These are phyloP conservation scores for Penicillium sp. DNA, from an alignment of 2,329 filamentous ascomycete species.

Conservation along the genomic window DNA sequence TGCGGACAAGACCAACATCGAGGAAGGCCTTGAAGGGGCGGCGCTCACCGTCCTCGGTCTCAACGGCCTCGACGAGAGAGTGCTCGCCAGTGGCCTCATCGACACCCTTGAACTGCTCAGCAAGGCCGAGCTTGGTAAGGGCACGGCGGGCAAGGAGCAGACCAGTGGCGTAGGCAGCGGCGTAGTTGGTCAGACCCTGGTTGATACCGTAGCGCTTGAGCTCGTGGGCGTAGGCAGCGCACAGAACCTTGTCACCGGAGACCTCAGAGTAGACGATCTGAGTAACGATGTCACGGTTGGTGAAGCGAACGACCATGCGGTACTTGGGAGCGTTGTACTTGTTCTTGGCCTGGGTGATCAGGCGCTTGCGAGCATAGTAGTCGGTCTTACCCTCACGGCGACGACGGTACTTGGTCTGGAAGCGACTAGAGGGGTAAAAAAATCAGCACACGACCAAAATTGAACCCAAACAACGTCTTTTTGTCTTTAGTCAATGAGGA, in stretches of 20 bases:
- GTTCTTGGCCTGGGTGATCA: conserved; percentile 99
- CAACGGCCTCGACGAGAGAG: conserved; percentile 89
- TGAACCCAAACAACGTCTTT: background rate
- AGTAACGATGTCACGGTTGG: conserved; percentile 98
- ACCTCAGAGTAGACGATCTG: conserved; percentile 98
- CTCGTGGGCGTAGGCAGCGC: conserved; percentile 92
- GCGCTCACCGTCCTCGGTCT: conserved; percentile 81
- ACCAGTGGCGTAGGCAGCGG: conserved; percentile 93
- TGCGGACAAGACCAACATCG: conserved; percentile 95
- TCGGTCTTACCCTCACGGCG: conserved; percentile 97
- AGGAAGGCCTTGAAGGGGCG: conserved; percentile 99
- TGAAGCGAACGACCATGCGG: conserved; percentile 98
- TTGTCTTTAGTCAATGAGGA: background rate
- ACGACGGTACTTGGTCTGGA: conserved; percentile 99
- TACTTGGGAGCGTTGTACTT: conserved; percentile 99
- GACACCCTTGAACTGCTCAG: conserved; percentile 90
- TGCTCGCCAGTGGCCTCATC: conserved; percentile 97
- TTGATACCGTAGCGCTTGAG: conserved; percentile 95
- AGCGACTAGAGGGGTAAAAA: conserved; percentile 64
- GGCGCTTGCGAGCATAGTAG: conserved; percentile 99
- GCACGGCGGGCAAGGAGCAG: conserved; percentile 95
- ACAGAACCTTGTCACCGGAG: conserved; percentile 95
- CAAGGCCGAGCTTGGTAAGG: conserved; percentile 94
- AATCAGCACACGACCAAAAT: conserved; percentile 14
- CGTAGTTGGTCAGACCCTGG: conserved; percentile 99